These are phyloP conservation scores for Xylaria sp. DNA, from an alignment of 2,329 filamentous ascomycete genomes.

Conservation along the genomic window DNA sequence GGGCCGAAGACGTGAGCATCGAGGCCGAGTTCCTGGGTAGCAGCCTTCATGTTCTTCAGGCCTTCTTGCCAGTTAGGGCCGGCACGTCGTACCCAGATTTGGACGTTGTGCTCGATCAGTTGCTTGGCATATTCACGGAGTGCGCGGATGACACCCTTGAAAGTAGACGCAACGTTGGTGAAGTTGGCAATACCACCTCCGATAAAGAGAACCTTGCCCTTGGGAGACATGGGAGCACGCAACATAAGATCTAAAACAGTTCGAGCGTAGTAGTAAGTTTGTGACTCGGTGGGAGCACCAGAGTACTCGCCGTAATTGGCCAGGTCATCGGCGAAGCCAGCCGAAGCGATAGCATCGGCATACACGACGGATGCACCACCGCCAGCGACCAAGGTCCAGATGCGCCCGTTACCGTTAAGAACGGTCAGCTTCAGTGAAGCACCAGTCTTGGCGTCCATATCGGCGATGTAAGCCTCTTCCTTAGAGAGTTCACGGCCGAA, in stretches of 20 bases:
- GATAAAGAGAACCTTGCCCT: conserved; percentile 99
- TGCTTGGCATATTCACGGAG: conserved; percentile 88
- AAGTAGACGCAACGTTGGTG: conserved; percentile 98
- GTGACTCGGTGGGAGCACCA: conserved; percentile 96
- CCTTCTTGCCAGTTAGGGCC: conserved; percentile 99
- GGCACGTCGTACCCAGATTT: conserved; percentile 93
- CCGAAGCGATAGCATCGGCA: conserved; percentile 96
- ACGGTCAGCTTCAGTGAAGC: conserved; percentile 98
- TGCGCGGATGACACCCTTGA: conserved; percentile 99
- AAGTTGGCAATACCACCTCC: conserved; percentile 99
- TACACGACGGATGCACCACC: conserved; percentile 99
- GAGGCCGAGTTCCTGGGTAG: conserved; percentile 91
- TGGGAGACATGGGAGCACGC: conserved; percentile 81
- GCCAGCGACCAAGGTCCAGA: conserved; percentile 99
- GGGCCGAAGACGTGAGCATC: conserved; percentile 72
- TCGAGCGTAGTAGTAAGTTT: conserved; percentile 98
- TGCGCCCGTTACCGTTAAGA: conserved; percentile 87
- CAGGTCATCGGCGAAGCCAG: conserved; percentile 93
- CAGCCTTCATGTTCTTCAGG: conserved; percentile 99
- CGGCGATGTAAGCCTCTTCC: conserved; percentile 98
- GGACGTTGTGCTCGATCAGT: conserved; percentile 94
- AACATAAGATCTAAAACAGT: conserved; percentile 98
- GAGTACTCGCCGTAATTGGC: conserved; percentile 99
- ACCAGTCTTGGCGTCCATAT: conserved; percentile 99
- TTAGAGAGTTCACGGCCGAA: conserved; percentile 99